phyloP scores from a whole-genome alignment of 1,284 basidiomycete species.

The Tilletiopsis washingtonensis region DNA sequence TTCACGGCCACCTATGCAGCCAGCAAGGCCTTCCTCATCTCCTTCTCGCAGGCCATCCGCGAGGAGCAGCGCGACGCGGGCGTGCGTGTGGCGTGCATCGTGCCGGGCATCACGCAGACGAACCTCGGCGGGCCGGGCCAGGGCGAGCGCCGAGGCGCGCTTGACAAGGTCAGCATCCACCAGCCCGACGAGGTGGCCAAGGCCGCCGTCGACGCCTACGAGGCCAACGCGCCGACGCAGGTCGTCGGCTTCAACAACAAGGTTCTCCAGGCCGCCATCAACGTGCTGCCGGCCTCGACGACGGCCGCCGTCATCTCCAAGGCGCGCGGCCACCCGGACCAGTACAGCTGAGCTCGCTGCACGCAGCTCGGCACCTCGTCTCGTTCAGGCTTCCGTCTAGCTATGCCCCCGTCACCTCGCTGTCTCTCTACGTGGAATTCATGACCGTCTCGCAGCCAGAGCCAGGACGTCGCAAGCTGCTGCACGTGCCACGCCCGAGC shows the following conservation, averaged over 20 bases:
- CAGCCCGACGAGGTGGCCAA: neutral
- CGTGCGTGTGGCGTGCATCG: constrained; percentile 2
- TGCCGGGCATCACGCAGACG: constrained; percentile 1
- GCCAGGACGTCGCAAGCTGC: no score
- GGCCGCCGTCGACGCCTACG: constrained; percentile 1
- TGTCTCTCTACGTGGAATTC: no score
- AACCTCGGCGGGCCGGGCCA: neutral
- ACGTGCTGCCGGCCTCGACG: neutral
- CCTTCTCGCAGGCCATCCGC: constrained; percentile 77
- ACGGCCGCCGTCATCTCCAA: neutral
- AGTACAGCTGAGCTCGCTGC: no score
- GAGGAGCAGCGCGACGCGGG: constrained; percentile 60
- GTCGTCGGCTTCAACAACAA: constrained; percentile 5
- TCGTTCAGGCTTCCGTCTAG: no score
- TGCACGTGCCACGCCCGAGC: no score
- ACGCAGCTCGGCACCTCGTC: no score
- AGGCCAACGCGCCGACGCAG: neutral
- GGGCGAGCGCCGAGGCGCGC: neutral
- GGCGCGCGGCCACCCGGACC: no score
- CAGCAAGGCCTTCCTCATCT: constrained; percentile 80
- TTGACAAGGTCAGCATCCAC: constrained; percentile 5
- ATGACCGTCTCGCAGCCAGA: no score
- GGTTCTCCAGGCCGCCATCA: neutral
- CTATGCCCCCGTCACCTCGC: no score
- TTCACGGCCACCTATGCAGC: constrained; percentile 90